These are phyloP conservation scores for Solanum bulbocastanum DNA, from an alignment of 257 asterid genomes.

Conservation along the genomic window DNA sequence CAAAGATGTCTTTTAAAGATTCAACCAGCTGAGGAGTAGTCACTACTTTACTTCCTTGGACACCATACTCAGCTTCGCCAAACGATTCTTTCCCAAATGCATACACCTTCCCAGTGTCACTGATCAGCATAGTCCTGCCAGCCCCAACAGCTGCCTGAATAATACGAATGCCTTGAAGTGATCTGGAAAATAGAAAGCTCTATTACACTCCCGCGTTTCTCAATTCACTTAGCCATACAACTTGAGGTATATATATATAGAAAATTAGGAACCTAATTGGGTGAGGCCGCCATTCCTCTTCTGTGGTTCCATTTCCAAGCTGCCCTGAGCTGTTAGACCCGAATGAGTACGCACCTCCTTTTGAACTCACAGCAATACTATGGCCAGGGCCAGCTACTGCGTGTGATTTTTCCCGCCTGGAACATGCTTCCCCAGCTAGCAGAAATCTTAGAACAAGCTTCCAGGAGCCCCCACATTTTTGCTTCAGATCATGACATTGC, in stretches of 20 bases:
- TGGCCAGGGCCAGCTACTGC: conserved; percentile 99
- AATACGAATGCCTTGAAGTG: conserved; percentile 75
- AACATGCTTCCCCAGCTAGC: conserved; percentile 87
- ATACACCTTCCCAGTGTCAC: conserved; percentile 76
- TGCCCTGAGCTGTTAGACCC: conserved; percentile 93
- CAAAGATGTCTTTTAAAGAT: conserved; percentile 84
- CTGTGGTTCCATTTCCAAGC: conserved; percentile 84
- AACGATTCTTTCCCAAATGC: conserved; percentile 87
- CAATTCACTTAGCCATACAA: conserved; percentile 1
- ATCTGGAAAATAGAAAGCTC: conserved; percentile 46
- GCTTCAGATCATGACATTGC: conserved; percentile 49
- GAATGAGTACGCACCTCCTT: conserved; percentile 78
- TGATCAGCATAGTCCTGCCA: conserved; percentile 82
- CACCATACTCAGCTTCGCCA: conserved; percentile 82
- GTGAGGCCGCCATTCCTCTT: conserved; percentile 68
- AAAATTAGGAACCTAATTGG: conserved; percentile 49
- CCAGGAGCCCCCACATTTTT: conserved; percentile 91
- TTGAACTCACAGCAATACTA: conserved; percentile 78
- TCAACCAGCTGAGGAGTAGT: conserved; percentile 77
- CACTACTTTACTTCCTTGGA: conserved; percentile 54
- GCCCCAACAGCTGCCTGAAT: conserved; percentile 96
- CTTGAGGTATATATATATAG: not conserved
- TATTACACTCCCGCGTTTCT: conserved; percentile 3
- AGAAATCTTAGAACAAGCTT: conserved; percentile 82
- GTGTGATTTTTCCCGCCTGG: conserved; percentile 87